phyloP scores from a whole-genome alignment of 2,329 filamentous ascomycete species.

The Apiospora rasikravindrae region DNA sequence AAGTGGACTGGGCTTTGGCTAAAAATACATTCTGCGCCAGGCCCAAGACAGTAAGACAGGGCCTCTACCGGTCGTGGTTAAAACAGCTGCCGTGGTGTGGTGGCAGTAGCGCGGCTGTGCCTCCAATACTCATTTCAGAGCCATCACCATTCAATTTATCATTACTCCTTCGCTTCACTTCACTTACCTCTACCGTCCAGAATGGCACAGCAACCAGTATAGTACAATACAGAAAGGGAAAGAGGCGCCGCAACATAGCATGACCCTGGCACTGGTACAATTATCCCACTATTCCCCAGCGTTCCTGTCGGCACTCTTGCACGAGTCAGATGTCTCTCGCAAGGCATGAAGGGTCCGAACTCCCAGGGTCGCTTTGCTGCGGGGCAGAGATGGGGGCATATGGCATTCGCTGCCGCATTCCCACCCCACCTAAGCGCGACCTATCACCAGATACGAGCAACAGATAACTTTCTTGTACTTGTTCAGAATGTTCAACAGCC shows the following conservation, averaged over 20 bases:
- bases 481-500: too few species aligned
- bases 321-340: not conserved
- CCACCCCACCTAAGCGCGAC: not conserved
- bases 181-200: not conserved
- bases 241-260: not conserved
- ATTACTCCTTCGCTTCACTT: not conserved
- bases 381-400: not conserved
- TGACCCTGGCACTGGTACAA: not conserved
- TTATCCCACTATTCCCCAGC: not conserved
- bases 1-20: not conserved
- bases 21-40: conserved; percentile 9
- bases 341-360: not conserved
- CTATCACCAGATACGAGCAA: not conserved
- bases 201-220: too few species aligned
- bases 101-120: conserved; percentile 16
- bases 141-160: not conserved
- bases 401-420: not conserved
- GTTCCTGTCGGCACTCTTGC: not conserved
- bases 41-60: not conserved
- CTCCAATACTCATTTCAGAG: not conserved
- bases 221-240: too few species aligned
- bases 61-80: not conserved
- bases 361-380: not conserved
- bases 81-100: not conserved
- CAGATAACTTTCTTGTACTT: too few species aligned